Evolutionary conservation across 345 rosid genomes (phyloP).

Genomic region (Clausena lansium): DNA sequence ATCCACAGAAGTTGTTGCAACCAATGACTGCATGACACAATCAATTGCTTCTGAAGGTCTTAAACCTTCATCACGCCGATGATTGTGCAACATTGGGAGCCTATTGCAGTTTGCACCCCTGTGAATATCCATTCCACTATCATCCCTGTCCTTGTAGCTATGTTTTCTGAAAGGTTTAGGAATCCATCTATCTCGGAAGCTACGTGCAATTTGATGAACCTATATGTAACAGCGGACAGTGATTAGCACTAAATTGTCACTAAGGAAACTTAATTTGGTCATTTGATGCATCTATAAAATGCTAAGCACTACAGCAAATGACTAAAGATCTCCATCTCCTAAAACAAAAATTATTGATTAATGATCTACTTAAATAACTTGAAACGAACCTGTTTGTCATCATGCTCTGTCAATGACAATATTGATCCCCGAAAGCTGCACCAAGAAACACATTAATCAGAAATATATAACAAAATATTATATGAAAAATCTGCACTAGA

Average conservation of each 20-base stretch:
- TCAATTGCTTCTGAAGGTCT: constrained; percentile 54
- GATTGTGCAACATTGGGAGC: constrained; percentile 44
- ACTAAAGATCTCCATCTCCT: background rate
- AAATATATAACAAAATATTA: background rate
- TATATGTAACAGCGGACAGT: constrained; percentile 23
- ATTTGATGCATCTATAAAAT: background rate
- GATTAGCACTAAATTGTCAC: constrained; percentile 2
- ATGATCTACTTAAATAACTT: background rate
- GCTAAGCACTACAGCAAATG: background rate
- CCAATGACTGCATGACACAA: constrained; percentile 28
- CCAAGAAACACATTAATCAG: constrained; percentile 18
- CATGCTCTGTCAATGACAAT: constrained; percentile 90
- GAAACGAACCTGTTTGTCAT: constrained; percentile 72
- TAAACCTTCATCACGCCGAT: constrained; percentile 43
- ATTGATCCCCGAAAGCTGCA: constrained; percentile 91
- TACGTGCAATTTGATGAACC: constrained; percentile 98
- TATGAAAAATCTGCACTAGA: background rate
- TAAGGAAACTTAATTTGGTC: background rate
- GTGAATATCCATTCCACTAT: constrained; percentile 46
- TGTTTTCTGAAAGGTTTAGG: constrained; percentile 62
- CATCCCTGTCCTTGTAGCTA: constrained; percentile 57
- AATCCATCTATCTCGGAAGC: constrained; percentile 85
- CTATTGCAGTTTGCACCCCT: constrained; percentile 43
- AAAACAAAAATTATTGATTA: background rate
- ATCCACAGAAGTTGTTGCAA: constrained; percentile 35